Conservation (phyloP, 192 early-diverging fungal species). For the Entomortierella beljakovae region DNA sequence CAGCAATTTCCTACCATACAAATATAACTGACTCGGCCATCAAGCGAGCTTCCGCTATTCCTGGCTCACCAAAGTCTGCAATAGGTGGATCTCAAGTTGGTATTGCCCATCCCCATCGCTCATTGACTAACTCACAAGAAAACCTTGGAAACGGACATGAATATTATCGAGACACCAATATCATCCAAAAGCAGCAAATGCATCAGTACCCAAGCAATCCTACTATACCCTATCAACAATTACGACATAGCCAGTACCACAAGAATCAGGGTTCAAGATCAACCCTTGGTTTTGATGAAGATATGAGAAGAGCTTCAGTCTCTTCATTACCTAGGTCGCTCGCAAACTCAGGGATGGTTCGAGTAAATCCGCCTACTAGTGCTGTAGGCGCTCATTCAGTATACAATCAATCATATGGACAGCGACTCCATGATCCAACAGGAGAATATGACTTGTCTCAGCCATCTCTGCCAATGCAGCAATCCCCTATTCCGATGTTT, state of each 20-base stretch:
- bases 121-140: constrained; percentile 24
- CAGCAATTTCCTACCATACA: constrained; percentile 52
- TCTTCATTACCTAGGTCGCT: constrained; percentile 32
- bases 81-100: constrained; percentile 15
- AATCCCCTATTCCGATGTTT: constrained; percentile 10
- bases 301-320: constrained; percentile 29
- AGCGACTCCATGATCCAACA: not conserved
- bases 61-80: constrained; percentile 12
- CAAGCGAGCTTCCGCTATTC: not conserved
- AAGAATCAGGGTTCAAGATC: constrained; percentile 27
- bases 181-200: constrained; percentile 36
- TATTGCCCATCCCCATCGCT: constrained; percentile 4
- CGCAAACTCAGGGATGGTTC: constrained; percentile 6
- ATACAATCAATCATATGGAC: not conserved
- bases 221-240: constrained; percentile 21
- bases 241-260: constrained; percentile 5
- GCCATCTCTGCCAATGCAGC: constrained; percentile 1
- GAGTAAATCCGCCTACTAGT: not conserved
- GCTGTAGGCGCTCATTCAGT: constrained; percentile 7
- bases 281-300: constrained; percentile 29
- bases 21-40: constrained; percentile 33
- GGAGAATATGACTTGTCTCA: not conserved
- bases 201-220: constrained; percentile 28
- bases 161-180: constrained; percentile 43
- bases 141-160: constrained; percentile 25